Base-by-base conservation (phyloP, 2,329 filamentous ascomycete species). In the Phialemonium atrogriseum region DNA sequence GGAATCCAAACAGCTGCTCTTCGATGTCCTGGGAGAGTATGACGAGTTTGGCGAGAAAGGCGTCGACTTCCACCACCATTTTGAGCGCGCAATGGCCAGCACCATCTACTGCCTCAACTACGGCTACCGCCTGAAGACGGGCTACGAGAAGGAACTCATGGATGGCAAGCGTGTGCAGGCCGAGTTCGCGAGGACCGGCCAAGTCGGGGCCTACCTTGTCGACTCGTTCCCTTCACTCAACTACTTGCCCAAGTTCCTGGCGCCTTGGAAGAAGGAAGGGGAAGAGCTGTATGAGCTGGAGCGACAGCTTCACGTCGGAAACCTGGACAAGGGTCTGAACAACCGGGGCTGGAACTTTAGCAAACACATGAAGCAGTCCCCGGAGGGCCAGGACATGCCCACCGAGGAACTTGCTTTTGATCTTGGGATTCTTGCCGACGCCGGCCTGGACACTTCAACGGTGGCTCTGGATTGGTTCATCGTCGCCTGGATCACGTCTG, bases 1-100 rank as follows among this genome's bases (percentile, higher is more conserved):
- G 5, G 66, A 69, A 39, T 60, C 56, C 17, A 59, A 54, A 32
- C 62, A 67, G 30, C 40, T 68, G 1, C 36, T 68, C 1, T 48
- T 47, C 11, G 60, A 68, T 10, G 42, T 68, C 0, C 37, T 68
- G n/a, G 37, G 43, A 2, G 48, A 51, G 2, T 33, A 49, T 29
- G 47, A 49, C 12, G 19, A 32, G 7, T 19, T 30, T 8, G 51
- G 48, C 1, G 36, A 36, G 5, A 41, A 40, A 20, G 45, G 50
- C 1, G 31, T 42, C 4, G 48, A 56, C 25, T 50, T 52, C 30
- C 41, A 49, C 11, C 38, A 40, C n/a, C 39, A 51, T n/a, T 47
- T 52, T 14, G 54, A 63, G 35, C 51, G 55, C 6, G 50, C 46
- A 25, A 49, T 54, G 21, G 48, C 56, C 15, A 62, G 55, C 36